Conservation (phyloP, 768 basidiomycete species). For the Rickenella mellea region DNA sequence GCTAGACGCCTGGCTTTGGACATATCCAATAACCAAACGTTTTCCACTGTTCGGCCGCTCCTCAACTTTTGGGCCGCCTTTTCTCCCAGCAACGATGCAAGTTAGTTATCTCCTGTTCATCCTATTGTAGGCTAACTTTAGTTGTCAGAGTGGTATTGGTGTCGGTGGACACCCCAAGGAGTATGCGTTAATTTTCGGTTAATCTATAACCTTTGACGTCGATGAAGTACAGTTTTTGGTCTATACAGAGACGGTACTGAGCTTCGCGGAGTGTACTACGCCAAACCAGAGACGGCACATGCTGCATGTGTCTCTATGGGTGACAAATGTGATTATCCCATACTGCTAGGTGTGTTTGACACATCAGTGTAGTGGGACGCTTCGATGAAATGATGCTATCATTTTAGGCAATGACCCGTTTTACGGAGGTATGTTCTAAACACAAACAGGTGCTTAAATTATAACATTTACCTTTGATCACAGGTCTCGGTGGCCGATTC, state of each 20-base stretch:
- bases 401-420: constrained; percentile 64
- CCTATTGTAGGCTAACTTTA: not conserved
- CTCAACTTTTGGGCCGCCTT: constrained; percentile 81
- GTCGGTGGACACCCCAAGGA: constrained; percentile 59
- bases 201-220: not conserved
- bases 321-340: constrained; percentile 63
- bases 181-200: constrained; percentile 23
- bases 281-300: constrained; percentile 53
- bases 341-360: constrained; percentile 47
- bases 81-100: constrained; percentile 62
- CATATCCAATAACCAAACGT: constrained; percentile 66
- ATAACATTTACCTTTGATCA: not conserved
- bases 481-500: constrained; percentile 70
- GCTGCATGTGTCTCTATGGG: constrained; percentile 61
- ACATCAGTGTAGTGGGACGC: not conserved
- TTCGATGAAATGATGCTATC: not conserved
- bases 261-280: constrained; percentile 63
- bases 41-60: constrained; percentile 64
- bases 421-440: constrained; percentile 51
- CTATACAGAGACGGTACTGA: constrained; percentile 74
- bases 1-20: constrained; percentile 58
- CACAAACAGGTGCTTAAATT: not conserved
- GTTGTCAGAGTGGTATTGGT: constrained; percentile 58
- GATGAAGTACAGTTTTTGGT: constrained; percentile 57
- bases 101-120: not conserved